phyloP scores from a whole-genome alignment of 225 moss, liverwort and hornwort genomes.

The Takakia lepidozioides region DNA sequence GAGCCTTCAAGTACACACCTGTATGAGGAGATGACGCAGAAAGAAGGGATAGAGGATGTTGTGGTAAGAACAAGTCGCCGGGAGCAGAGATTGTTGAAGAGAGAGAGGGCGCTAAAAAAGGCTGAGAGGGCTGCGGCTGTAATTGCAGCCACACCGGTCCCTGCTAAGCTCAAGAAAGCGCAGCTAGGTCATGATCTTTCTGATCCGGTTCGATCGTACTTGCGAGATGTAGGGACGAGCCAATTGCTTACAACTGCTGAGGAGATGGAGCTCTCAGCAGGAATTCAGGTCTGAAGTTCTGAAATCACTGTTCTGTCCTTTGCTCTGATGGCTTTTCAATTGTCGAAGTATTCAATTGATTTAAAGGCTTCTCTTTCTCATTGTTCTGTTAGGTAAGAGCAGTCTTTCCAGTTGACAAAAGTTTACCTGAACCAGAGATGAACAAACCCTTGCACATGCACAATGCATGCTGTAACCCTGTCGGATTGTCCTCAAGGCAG shows the following conservation, averaged over 20 bases:
- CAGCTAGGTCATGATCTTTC: slow-evolving; percentile 47
- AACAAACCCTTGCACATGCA: too few relatives aligned
- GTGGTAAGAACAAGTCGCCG: slow-evolving; percentile 54
- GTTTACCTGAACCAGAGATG: too few relatives aligned
- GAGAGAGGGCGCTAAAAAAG: slow-evolving; percentile 68
- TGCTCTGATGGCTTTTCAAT: too few relatives aligned
- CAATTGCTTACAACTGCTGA: slow-evolving; percentile 71
- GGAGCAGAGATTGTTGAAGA: slow-evolving; percentile 56
- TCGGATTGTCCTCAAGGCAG: too few relatives aligned
- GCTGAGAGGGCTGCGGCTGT: slow-evolving; percentile 55
- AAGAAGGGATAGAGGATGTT: slow-evolving; percentile 19
- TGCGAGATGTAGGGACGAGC: slow-evolving; percentile 62
- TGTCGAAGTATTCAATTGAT: too few relatives aligned
- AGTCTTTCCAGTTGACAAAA: too few relatives aligned
- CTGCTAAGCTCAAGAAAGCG: slow-evolving; percentile 45
- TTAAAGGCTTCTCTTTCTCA: too few relatives aligned
- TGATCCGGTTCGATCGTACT: slow-evolving; percentile 72
- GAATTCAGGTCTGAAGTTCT: slow-evolving; percentile 84
- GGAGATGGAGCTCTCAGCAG: slow-evolving; percentile 62
- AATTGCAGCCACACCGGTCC: slow-evolving; percentile 22
- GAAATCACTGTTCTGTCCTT: too few relatives aligned
- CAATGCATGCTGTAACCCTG: too few relatives aligned
- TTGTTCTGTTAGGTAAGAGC: too few relatives aligned
- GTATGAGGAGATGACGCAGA: background rate
- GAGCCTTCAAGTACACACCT: slow-evolving; percentile 6